Conservation (phyloP, 75 land plant species). For the Selaginella tamariscina region DNA sequence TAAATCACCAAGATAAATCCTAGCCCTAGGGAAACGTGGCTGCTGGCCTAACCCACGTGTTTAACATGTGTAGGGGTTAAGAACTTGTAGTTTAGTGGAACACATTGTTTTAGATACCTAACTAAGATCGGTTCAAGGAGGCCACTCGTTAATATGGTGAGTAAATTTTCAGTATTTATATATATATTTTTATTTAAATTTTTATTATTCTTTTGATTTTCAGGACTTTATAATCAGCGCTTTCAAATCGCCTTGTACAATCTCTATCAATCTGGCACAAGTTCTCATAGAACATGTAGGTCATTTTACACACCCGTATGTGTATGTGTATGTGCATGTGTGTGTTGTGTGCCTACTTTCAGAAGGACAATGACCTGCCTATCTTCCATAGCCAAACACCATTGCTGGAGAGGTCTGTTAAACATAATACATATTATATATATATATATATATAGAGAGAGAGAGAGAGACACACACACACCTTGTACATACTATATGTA, state of each 20-base stretch:
- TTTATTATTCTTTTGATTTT: not conserved
- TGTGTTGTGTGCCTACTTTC: slow-evolving; percentile 39
- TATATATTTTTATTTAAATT: not conserved
- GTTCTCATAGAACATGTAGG: not conserved
- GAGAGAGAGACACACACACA: too few relatives aligned
- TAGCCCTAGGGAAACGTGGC: too few relatives aligned
- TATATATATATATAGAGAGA: too few relatives aligned
- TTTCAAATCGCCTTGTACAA: not conserved
- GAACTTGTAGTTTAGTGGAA: too few relatives aligned
- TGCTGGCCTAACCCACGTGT: too few relatives aligned
- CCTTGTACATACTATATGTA: too few relatives aligned
- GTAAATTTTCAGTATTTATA: too few relatives aligned
- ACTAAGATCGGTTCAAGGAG: too few relatives aligned
- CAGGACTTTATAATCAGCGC: not conserved
- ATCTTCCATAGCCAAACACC: slow-evolving; percentile 79
- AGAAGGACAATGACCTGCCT: slow-evolving; percentile 95
- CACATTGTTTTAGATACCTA: too few relatives aligned
- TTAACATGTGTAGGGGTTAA: too few relatives aligned
- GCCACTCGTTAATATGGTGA: too few relatives aligned
- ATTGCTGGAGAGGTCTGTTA: slow-evolving; percentile 69
- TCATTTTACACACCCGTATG: not conserved
- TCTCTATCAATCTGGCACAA: not conserved
- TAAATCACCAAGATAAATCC: too few relatives aligned
- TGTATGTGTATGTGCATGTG: not conserved
- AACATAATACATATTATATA: not conserved